Evolutionary conservation across 208 protist genomes (phyloP), one percentile per base, ranked within the genome.

Genomic region (Trypanosoma theileri): DNA sequence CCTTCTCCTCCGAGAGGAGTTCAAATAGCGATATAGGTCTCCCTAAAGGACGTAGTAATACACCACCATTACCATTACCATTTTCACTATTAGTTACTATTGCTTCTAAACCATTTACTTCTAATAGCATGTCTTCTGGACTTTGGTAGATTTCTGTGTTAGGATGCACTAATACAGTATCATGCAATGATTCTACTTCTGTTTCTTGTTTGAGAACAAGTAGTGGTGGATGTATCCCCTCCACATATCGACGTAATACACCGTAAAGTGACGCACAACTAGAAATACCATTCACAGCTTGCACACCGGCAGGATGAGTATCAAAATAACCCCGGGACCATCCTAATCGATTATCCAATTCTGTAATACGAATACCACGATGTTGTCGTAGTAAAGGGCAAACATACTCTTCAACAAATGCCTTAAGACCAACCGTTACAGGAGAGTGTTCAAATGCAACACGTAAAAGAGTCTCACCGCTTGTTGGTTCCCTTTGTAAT

Each of bases 1-100:
- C 76, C 40, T 59, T 55, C 50, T 70, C 59, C 66, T 81, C 52
- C 31, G 76, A 63, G n/a, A 77, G 19, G 3, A 76, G 17, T 56
- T 81, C 76, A 65, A 81, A 74, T 3, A 81, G 40, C 13, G 76
- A 81, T 42, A 81, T 44, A 9, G 76, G 76, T 45, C 59, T 61
- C 12, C 44, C 65, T 0, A 46, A 31, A n/a, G 76, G 71, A 19
- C 26, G 45, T 1, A 81, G 59, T 6, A 42, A 24, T 8, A 35
- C 28, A 35, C 28, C 6, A 35, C 28, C 28, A 35, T 6, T 21
- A 54, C 6, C 50, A 21, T 24, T 54, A 6, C 6, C 21, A 24
- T 6, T 35, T 8, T 35, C 6, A 35, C 6, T 48, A 48, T n/a
- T 48, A 17, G 6, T 40, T 24, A 22, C n/a, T 14, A 54, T 35